Percentiles rank a stretch among this genome's conserved stretches.
phyloP scores from a whole-genome alignment of 768 basidiomycete species.

The Cyclocybe aegerita region DNA sequence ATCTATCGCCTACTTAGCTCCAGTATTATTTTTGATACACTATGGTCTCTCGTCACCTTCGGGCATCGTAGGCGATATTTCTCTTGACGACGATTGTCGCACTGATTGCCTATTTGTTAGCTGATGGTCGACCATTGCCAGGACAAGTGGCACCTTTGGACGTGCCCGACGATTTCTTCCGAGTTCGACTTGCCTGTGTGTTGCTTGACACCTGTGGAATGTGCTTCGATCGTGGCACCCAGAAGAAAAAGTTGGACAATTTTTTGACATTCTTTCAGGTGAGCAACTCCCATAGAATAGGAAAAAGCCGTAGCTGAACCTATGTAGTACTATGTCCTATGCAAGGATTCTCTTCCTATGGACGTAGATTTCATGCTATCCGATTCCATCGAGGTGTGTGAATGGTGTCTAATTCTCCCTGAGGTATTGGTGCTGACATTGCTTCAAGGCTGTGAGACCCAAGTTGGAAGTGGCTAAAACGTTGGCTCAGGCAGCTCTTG shows the following conservation, averaged over 20 bases:
- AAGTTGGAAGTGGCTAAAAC: conserved; percentile 70
- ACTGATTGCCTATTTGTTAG: conserved; percentile 37
- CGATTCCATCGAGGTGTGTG: conserved; percentile 85
- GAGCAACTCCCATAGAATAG: conserved; percentile 7
- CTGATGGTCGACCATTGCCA: conserved; percentile 86
- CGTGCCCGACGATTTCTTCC: conserved; percentile 95
- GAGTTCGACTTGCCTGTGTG: conserved; percentile 87
- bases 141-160: conserved; percentile 75
- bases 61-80: conserved; percentile 80
- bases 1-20: conserved; percentile 93
- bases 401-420: not conserved
- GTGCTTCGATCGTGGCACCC: conserved; percentile 94
- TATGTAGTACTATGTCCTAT: conserved; percentile 79
- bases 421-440: not conserved
- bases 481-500: conserved; percentile 81
- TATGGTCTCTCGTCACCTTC: conserved; percentile 95
- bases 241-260: conserved; percentile 90
- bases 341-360: conserved; percentile 91
- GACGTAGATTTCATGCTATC: conserved; percentile 97
- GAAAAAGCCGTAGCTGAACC: not conserved
- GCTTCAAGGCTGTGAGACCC: conserved; percentile 76
- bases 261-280: conserved; percentile 96
- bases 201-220: conserved; percentile 95
- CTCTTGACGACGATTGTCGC: conserved; percentile 6
- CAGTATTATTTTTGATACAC: conserved; percentile 84